phyloP scores from a whole-genome alignment of 2,329 filamentous ascomycete genomes.

The Talaromyces funiculosus region DNA sequence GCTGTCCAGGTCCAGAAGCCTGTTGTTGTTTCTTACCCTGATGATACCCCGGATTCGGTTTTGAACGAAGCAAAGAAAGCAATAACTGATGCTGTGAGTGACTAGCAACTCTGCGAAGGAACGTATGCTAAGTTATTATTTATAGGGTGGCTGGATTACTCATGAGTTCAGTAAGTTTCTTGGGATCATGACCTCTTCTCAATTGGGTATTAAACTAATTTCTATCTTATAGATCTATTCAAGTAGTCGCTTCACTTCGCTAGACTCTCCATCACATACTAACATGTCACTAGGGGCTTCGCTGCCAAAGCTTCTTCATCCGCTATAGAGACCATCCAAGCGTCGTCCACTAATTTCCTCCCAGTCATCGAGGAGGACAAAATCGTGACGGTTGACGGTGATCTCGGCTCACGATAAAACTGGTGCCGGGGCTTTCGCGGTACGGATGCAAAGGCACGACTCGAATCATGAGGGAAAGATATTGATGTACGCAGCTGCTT shows the following conservation, averaged over 20 bases:
- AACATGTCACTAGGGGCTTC: slow-evolving; percentile 58
- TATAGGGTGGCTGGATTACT: slow-evolving; percentile 65
- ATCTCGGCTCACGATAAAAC: slow-evolving; percentile 8
- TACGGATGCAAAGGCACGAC: not conserved
- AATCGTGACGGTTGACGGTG: slow-evolving; percentile 49
- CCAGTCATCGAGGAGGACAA: slow-evolving; percentile 73
- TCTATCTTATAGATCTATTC: slow-evolving; percentile 29
- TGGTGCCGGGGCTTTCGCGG: not conserved
- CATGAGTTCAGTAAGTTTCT: slow-evolving; percentile 66
- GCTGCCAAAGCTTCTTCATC: slow-evolving; percentile 66
- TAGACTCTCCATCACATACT: slow-evolving; percentile 1
- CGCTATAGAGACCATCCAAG: slow-evolving; percentile 61
- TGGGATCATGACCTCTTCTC: not conserved
- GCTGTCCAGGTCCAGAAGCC: slow-evolving; percentile 58
- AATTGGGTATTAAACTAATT: slow-evolving; percentile 8
- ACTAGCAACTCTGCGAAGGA: not conserved
- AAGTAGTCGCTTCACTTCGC: slow-evolving; percentile 29
- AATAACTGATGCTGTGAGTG: slow-evolving; percentile 57
- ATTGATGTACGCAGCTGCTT: not conserved
- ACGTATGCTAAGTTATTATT: slow-evolving; percentile 15
- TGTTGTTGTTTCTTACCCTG: slow-evolving; percentile 72
- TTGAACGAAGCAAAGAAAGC: slow-evolving; percentile 66
- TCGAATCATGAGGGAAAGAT: no score
- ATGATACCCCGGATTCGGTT: slow-evolving; percentile 61
- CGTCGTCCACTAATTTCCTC: slow-evolving; percentile 55